Base-by-base conservation (phyloP, 371 early-diverging fungal genomes). In the Spiromyces aspiralis region DNA sequence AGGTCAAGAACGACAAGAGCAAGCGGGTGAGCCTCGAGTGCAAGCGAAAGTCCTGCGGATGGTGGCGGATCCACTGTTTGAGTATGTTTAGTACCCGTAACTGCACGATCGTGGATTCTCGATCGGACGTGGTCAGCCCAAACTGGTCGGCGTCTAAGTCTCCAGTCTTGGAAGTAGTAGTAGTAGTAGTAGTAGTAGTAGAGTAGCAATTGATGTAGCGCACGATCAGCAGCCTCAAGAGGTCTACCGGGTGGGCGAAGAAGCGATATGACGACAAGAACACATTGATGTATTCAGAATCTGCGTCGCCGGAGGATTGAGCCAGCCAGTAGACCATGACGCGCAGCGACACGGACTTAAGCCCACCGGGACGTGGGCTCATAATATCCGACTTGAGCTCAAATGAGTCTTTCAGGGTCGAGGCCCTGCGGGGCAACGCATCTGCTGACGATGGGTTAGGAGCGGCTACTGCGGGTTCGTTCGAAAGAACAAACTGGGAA, bases 201-300 rank as follows among this genome's bases (percentile, higher is more conserved):
- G 6, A 10, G 16, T 10, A 35, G 59, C 72, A 65, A 51, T 72
- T 70, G 28, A 72, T 44, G 47, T 80, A 80, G 20, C 78, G 59
- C 43, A 72, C 50, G 4, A 74, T 61, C 12, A 79, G 63, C 48
- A 80, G 56, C 28, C 78, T 61, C 46, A 76, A 70, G 3, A 80
- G 70, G 53, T 80, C 81, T 12, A 65, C 57, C 1, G 72, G 50
- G 26, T 66, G 68, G 0, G 74, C 66, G 61, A 76, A 74, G 63
- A 78, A 80, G 23, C 78, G 70, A 48, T 76, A 80, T 10, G 75
- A 71, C 25, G 62, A 54, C 26, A 80, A 47, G 53, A 79, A 79
- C 25, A 74, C 75, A 3, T 56, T 60, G 55, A 78, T 48, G 16
- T 35, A 35, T 16, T 35, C 35, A 10, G 35, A 35, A 35, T 35